Percentiles rank a stretch among this genome's conserved stretches.
These are phyloP conservation scores for Myriangium duriaei DNA, from an alignment of 2,329 filamentous ascomycete genomes.

Conservation along the genomic window DNA sequence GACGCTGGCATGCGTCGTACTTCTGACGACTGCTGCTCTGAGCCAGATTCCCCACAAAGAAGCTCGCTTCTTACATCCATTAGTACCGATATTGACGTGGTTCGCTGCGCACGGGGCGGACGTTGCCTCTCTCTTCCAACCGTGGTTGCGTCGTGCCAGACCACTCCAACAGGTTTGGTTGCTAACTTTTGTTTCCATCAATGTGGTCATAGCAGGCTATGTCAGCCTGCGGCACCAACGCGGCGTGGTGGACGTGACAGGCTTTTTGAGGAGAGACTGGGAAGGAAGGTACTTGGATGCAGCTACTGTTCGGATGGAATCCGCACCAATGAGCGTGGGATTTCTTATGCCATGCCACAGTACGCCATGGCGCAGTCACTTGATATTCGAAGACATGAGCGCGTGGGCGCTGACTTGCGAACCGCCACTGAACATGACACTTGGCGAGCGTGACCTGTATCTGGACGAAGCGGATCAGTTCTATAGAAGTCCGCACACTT, in stretches of 20 bases:
- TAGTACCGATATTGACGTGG: slow-evolving; percentile 76
- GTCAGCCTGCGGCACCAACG: slow-evolving; percentile 66
- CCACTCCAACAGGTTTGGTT: slow-evolving; percentile 39
- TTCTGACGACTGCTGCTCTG: slow-evolving; percentile 47
- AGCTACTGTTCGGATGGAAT: neutral
- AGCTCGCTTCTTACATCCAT: slow-evolving; percentile 89
- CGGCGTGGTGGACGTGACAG: slow-evolving; percentile 61
- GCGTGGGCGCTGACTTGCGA: slow-evolving; percentile 86
- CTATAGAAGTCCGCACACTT: slow-evolving; percentile 49
- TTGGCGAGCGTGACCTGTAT: slow-evolving; percentile 53
- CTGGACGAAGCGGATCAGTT: slow-evolving; percentile 86
- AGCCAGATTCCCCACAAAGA: slow-evolving; percentile 89
- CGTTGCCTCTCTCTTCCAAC: slow-evolving; percentile 51
- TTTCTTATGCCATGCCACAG: slow-evolving; percentile 95
- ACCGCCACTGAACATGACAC: slow-evolving; percentile 60
- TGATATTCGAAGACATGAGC: slow-evolving; percentile 60
- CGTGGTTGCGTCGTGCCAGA: slow-evolving; percentile 17
- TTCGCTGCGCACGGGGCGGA: slow-evolving; percentile 52
- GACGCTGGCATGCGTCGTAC: slow-evolving; percentile 38
- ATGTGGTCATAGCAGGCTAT: slow-evolving; percentile 61
- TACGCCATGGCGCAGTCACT: slow-evolving; percentile 85
- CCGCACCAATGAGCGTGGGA: slow-evolving; percentile 40
- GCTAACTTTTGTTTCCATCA: slow-evolving; percentile 45
- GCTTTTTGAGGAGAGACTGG: slow-evolving; percentile 64
- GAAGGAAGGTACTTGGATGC: slow-evolving; percentile 32